Evolutionary conservation across 2,329 filamentous ascomycete genomes (phyloP).

Genomic region (Scedosporium boydii): DNA sequence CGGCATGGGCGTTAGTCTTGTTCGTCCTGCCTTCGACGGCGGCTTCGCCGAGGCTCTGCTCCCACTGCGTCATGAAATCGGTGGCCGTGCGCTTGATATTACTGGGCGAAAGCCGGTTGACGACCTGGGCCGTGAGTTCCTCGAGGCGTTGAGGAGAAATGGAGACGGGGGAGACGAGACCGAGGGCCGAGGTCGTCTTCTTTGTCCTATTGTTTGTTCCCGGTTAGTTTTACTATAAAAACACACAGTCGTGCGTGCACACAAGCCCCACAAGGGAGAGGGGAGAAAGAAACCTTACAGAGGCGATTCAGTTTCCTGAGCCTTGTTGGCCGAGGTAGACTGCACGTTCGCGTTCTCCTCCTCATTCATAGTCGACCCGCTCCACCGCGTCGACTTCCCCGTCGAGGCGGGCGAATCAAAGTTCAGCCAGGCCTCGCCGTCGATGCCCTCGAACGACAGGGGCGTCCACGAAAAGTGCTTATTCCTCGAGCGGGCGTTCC

Average conservation of each 20-base stretch:
- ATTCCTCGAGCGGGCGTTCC: conserved; percentile 17
- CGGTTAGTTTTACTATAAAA: conserved; percentile 10
- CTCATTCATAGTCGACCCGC: conserved; percentile 46
- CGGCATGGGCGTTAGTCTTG: not conserved
- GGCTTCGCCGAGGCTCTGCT: conserved; percentile 58
- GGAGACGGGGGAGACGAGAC: conserved; percentile 14
- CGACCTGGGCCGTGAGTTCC: conserved; percentile 56
- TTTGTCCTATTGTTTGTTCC: conserved; percentile 18
- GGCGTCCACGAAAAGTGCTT: conserved; percentile 55
- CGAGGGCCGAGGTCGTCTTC: conserved; percentile 18
- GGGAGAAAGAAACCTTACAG: conserved; percentile 30
- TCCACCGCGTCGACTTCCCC: conserved; percentile 50
- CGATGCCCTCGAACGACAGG: conserved; percentile 43
- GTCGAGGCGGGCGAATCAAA: conserved; percentile 50
- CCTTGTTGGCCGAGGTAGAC: conserved; percentile 36
- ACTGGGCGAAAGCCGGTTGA: conserved; percentile 63
- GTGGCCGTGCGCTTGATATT: conserved; percentile 77
- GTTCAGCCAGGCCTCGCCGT: conserved; percentile 56
- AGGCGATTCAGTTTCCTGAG: conserved; percentile 34
- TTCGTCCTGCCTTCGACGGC: not conserved
- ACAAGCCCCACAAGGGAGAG: too few relatives aligned
- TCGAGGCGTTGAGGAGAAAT: conserved; percentile 35
- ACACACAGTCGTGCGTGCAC: conserved; percentile 4
- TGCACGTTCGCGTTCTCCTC: conserved; percentile 31
- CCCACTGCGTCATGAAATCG: conserved; percentile 84